Percentiles rank a stretch among this genome's conserved stretches.
Conservation (phyloP, 2,329 filamentous ascomycete genomes). For the Ophiostoma piceae region DNA sequence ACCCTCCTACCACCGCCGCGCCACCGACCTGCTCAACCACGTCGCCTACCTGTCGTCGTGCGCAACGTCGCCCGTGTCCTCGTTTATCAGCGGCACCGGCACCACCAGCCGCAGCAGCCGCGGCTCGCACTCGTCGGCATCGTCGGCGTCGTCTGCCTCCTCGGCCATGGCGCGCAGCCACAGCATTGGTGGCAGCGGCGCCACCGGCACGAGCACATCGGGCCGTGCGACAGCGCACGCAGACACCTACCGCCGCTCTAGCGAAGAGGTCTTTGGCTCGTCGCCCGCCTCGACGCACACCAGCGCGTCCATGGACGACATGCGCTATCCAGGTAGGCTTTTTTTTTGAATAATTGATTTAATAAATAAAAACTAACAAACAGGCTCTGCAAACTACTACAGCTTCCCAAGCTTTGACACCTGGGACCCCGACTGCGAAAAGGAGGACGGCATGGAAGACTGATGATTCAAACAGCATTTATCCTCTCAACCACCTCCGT, state of each 20-base stretch:
- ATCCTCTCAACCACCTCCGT: background rate
- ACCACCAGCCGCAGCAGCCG: constrained; percentile 10
- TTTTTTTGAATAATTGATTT: too few species aligned
- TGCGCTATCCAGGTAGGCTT: constrained; percentile 23
- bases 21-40: constrained; percentile 46
- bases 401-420: constrained; percentile 71
- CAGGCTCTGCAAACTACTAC: constrained; percentile 55
- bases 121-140: background rate
- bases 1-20: constrained; percentile 12
- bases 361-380: too few species aligned
- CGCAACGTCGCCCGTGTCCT: constrained; percentile 16
- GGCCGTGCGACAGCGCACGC: background rate
- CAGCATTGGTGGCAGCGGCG: background rate
- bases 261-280: constrained; percentile 32
- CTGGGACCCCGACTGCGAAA: constrained; percentile 49
- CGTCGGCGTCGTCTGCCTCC: background rate
- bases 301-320: constrained; percentile 30
- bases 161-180: background rate
- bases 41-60: constrained; percentile 45
- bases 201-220: background rate
- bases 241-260: constrained; percentile 33
- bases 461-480: constrained; percentile 12
- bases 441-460: constrained; percentile 34
- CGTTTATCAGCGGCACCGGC: constrained; percentile 15
- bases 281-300: constrained; percentile 30